Evolutionary conservation across 305 asterid genomes (phyloP), one percentile per base, ranked within the genome.

Genomic region (Euphrasia arctica): DNA sequence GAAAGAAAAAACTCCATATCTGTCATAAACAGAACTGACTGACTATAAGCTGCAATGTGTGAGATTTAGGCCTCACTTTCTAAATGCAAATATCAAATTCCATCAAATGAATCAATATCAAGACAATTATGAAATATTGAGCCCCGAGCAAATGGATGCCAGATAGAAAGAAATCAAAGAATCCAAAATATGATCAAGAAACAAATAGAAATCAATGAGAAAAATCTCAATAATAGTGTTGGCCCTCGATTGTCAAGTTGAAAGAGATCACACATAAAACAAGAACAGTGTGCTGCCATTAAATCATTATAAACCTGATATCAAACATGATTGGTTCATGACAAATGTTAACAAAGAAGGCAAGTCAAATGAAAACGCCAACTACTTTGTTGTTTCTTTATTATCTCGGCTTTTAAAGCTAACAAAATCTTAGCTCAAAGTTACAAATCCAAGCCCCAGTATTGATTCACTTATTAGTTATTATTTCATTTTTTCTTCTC

Each of bases 161-260:
- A 51, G 42, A 63, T 13, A 18, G 47, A 18, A 18, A 18, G 22
- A 18, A 18, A 18, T 18, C 22, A 18, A 18, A 18, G 22, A 7
- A n/a, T 2, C 28, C 60, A 51, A 34, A 4, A 32, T 29, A 32
- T 43, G 18, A 31, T 32, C 34, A 2, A 49, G 22, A 55, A 65
- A 10, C n/a, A 25, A 36, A 5, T 28, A 25, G 12, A 29, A 56
- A 49, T 47, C 22, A 59, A 63, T 4, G 58, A 10, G 22, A 55
- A 58, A 58, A 42, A 51, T 68, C 32, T 22, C 60, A 48, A 51
- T 36, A 36, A 3, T 15, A n/a, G 7, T 43, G 14, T 59, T 6
- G 43, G 42, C 41, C 10, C 34, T 18, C 42, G 14, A 58, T 11
- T 55, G 60, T 14, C 67, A 22, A 28, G 62, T 13, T 27, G 29